These are phyloP conservation scores for Phoma sp. DNA, from an alignment of 2,329 filamentous ascomycete genomes.

Conservation along the genomic window DNA sequence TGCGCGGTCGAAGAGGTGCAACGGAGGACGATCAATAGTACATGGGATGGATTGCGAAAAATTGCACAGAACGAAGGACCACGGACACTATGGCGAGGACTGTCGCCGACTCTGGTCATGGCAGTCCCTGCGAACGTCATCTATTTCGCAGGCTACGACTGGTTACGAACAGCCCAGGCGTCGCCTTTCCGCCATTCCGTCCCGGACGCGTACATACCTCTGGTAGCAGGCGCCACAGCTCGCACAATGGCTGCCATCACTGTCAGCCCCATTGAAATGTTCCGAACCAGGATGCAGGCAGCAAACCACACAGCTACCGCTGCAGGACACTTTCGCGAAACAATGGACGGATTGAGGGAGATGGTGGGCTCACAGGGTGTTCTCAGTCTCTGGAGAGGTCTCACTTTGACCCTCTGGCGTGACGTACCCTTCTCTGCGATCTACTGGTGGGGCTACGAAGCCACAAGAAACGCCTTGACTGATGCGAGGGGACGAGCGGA, in stretches of 20 bases:
- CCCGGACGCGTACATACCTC: slow-evolving; percentile 73
- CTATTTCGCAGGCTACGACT: slow-evolving; percentile 98
- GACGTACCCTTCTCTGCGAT: slow-evolving; percentile 97
- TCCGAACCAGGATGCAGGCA: slow-evolving; percentile 90
- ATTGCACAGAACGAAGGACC: slow-evolving; percentile 93
- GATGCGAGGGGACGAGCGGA: slow-evolving; percentile 66
- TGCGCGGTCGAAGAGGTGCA: slow-evolving; percentile 91
- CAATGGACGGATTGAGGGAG: slow-evolving; percentile 74
- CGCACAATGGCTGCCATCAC: slow-evolving; percentile 80
- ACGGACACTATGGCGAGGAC: slow-evolving; percentile 85
- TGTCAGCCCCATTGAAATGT: slow-evolving; percentile 92
- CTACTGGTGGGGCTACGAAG: slow-evolving; percentile 98
- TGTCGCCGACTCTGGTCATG: slow-evolving; percentile 95
- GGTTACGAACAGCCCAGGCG: slow-evolving; percentile 74
- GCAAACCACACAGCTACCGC: slow-evolving; percentile 54
- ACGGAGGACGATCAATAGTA: slow-evolving; percentile 84
- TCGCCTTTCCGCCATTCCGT: slow-evolving; percentile 71
- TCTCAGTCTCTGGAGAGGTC: slow-evolving; percentile 83
- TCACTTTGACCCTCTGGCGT: slow-evolving; percentile 91
- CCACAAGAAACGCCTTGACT: slow-evolving; percentile 73
- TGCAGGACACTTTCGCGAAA: slow-evolving; percentile 77
- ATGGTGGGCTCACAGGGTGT: slow-evolving; percentile 84
- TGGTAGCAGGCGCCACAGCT: slow-evolving; percentile 80
- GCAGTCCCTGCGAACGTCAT: slow-evolving; percentile 95
- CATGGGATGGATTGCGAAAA: slow-evolving; percentile 88